Evolutionary conservation across 768 basidiomycete genomes (phyloP), one percentile per base, ranked within the genome.

Genomic region (Mrakia gelida): DNA sequence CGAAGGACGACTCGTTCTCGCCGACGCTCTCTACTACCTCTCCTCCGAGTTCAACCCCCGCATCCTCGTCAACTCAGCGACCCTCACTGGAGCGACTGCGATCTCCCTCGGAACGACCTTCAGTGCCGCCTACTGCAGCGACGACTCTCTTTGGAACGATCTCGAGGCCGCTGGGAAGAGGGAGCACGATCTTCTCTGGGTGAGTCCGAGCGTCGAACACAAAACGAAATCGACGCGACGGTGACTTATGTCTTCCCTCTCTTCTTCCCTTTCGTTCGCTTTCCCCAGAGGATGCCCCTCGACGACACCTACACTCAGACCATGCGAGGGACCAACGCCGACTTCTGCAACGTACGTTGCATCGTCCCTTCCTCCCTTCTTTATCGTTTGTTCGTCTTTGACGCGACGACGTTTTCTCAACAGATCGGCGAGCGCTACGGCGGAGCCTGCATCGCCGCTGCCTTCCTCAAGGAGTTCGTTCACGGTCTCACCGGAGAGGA

Each of bases 41-140:
- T 89, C 91, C 1, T 89, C 91, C 10, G 87, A 88, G 76, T 93
- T 88, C 86, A 92, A 91, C 83, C 90, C 94, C 0, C 90, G 92
- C 82, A 92, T 92, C 0, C 86, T 94, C 71, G 89, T 95, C 79
- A 92, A 95, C 82, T 93, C 93, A 34, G 94, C 94, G 21, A 95
- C 93, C 0, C 88, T 95, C 65, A 94, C 92, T 80, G 92, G 92
- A 38, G 92, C 92, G 6, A 90, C 92, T 85, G 85, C 86, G 63
- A 85, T 91, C 77, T 91, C 92, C 8, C 86, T 94, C 52, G 93
- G 94, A 62, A 91, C 92, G 75, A 84, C 89, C 26, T 94, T 86
- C 85, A 88, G 91, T 0, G 93, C 92, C 21, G 91, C 93, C 49
- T 95, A 91, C 86, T 88, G 90, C 38, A 80, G 80, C 68, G 73